Evolutionary conservation across 768 basidiomycete genomes (phyloP).

Genomic region (Hirschioporus abietinus): DNA sequence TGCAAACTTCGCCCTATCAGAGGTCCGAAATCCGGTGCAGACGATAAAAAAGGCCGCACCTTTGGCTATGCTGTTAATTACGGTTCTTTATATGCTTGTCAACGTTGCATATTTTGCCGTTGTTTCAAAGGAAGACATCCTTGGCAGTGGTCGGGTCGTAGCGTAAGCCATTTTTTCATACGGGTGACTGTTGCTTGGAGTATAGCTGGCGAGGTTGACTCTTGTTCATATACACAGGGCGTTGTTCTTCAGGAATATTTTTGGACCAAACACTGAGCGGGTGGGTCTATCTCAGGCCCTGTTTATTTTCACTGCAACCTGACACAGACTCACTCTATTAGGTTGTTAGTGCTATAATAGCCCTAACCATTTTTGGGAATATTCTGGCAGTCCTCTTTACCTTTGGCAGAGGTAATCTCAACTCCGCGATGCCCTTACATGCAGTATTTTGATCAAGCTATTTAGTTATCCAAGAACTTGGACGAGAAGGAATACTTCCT

Average conservation of each 20-base stretch:
- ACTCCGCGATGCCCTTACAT: slow-evolving; percentile 14
- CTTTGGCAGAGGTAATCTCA: slow-evolving; percentile 51
- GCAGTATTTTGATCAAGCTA: slow-evolving; percentile 16
- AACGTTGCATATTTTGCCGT: slow-evolving; percentile 74
- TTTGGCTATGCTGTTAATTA: slow-evolving; percentile 55
- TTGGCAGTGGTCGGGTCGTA: slow-evolving; percentile 54
- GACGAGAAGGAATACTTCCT: slow-evolving; percentile 22
- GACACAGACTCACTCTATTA: slow-evolving; percentile 22
- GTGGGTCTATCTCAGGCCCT: slow-evolving; percentile 27
- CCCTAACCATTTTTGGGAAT: slow-evolving; percentile 61
- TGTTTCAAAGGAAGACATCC: slow-evolving; percentile 64
- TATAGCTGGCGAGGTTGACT: background rate
- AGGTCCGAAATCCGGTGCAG: slow-evolving; percentile 61
- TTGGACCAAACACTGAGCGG: slow-evolving; percentile 54
- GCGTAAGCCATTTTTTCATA: slow-evolving; percentile 45
- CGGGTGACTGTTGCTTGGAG: background rate
- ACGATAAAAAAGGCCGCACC: slow-evolving; percentile 71
- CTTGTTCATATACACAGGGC: slow-evolving; percentile 35
- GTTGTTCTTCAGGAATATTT: slow-evolving; percentile 70
- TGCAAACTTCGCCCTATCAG: slow-evolving; percentile 70
- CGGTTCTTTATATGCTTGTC: slow-evolving; percentile 54
- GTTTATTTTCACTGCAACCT: slow-evolving; percentile 5
- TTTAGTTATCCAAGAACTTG: slow-evolving; percentile 63
- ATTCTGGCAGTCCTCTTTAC: slow-evolving; percentile 58
- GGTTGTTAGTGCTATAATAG: slow-evolving; percentile 57